Conservation (phyloP, 805 yeast genomes). For the Myxozyma neotropica region DNA sequence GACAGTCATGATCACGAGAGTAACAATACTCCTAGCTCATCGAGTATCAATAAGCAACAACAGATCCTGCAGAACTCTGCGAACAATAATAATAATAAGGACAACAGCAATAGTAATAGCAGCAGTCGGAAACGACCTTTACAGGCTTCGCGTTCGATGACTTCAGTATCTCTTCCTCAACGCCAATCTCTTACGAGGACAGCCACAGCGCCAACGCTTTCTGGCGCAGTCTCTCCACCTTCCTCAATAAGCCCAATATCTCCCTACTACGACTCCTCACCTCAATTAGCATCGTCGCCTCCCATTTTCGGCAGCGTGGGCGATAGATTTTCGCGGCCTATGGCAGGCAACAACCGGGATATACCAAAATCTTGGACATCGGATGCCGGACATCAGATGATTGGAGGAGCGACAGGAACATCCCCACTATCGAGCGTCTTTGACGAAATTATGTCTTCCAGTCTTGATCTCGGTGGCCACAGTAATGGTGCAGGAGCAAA, state of each 20-base stretch:
- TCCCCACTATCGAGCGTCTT: constrained; percentile 18
- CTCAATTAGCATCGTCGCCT: constrained; percentile 32
- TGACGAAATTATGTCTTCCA: constrained; percentile 25
- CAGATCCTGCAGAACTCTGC: neutral
- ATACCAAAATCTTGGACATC: constrained; percentile 24
- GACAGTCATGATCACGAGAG: neutral
- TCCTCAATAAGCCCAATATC: constrained; percentile 22
- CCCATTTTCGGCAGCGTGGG: constrained; percentile 15
- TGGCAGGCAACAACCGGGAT: neutral
- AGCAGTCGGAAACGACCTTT: neutral
- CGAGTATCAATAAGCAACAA: neutral
- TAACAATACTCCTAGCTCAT: too few relatives aligned
- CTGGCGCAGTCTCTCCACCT: constrained; percentile 18
- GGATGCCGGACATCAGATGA: constrained; percentile 1
- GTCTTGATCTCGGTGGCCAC: constrained; percentile 13
- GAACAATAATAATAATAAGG: too few relatives aligned
- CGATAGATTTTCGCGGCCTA: constrained; percentile 1
- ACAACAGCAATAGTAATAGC: neutral
- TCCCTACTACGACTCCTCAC: constrained; percentile 21
- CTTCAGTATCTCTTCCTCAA: constrained; percentile 11
- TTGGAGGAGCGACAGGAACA: neutral
- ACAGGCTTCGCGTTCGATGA: neutral
- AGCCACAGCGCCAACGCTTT: constrained; percentile 11
- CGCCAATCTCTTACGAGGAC: constrained; percentile 9
- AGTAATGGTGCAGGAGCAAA: neutral